A percentile compares a stretch with the other conserved stretches of the same genome.
These are phyloP conservation scores for Plasmodium gaboni DNA, from an alignment of 169 alveolate genomes.

Conservation along the genomic window DNA sequence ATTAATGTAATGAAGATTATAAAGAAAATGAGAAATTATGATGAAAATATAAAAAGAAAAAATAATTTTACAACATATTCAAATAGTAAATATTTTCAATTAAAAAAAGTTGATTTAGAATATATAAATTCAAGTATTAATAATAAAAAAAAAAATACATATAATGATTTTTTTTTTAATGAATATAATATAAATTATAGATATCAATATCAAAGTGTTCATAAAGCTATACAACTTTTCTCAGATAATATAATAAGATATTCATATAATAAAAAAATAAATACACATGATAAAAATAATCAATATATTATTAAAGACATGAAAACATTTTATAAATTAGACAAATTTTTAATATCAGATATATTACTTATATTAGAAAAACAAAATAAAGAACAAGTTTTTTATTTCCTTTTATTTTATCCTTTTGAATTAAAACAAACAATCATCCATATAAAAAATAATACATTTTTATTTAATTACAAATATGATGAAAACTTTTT, in stretches of 20 bases:
- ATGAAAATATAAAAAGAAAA: neutral
- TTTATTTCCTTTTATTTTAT: slow-evolving; percentile 37
- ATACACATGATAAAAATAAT: neutral
- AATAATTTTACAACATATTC: neutral
- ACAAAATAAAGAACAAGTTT: slow-evolving; percentile 7
- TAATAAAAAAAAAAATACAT: neutral
- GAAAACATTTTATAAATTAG: slow-evolving; percentile 37
- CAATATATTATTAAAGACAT: slow-evolving; percentile 4
- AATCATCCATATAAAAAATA: slow-evolving; percentile 12
- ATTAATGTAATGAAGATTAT: slow-evolving; percentile 9
- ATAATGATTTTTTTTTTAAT: slow-evolving; percentile 1
- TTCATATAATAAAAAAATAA: neutral
- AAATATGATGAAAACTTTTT: slow-evolving; percentile 40
- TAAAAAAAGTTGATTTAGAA: slow-evolving; percentile 40
- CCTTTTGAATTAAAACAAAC: slow-evolving; percentile 57
- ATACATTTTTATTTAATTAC: slow-evolving; percentile 8
- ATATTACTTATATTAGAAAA: slow-evolving; percentile 29
- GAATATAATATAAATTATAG: slow-evolving; percentile 19
- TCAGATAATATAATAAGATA: slow-evolving; percentile 1
- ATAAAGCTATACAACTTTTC: neutral
- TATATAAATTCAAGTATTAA: neutral
- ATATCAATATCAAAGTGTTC: slow-evolving; percentile 36
- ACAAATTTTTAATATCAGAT: slow-evolving; percentile 30
- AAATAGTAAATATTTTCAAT: slow-evolving; percentile 3
- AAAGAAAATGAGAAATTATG: slow-evolving; percentile 4